Percentiles rank a stretch among this genome's conserved stretches.
These are phyloP conservation scores for Talaromyces sp. DNA, from an alignment of 2,329 filamentous ascomycete genomes.

Conservation along the genomic window DNA sequence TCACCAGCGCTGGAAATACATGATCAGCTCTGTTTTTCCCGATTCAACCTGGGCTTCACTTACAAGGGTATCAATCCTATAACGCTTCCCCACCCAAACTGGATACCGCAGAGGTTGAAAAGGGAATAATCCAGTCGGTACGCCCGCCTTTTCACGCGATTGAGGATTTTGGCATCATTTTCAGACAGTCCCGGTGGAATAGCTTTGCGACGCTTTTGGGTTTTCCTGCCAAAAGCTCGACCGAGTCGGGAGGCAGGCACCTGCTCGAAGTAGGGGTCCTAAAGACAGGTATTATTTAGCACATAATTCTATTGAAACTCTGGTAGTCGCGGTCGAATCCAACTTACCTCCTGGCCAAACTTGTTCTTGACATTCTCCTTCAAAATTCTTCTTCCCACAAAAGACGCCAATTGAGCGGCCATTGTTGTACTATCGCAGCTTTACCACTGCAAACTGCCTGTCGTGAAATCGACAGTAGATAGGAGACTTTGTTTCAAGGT, in stretches of 20 bases:
- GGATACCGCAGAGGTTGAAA: conserved; percentile 73
- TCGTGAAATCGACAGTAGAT: background rate
- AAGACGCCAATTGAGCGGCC: conserved; percentile 14
- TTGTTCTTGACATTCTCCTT: conserved; percentile 35
- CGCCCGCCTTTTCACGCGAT: conserved; percentile 76
- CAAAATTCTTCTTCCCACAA: conserved; percentile 28
- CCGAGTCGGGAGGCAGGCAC: conserved; percentile 67
- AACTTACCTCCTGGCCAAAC: conserved; percentile 36
- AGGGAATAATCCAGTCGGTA: conserved; percentile 81
- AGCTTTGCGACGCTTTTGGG: conserved; percentile 79
- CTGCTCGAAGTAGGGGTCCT: conserved; percentile 89
- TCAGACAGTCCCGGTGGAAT: conserved; percentile 75
- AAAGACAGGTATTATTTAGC: conserved; percentile 3
- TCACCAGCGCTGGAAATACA: conserved; percentile 57
- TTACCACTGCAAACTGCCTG: background rate
- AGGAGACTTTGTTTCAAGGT: background rate
- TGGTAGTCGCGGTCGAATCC: background rate
- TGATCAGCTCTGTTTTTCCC: background rate
- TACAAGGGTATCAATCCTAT: conserved; percentile 78
- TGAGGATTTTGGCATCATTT: conserved; percentile 76
- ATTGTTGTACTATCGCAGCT: conserved; percentile 9
- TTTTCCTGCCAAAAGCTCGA: conserved; percentile 61
- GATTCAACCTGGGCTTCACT: conserved; percentile 32
- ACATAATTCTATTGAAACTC: background rate
- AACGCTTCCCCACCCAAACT: conserved; percentile 83